Evolutionary conservation across 164 flowering plant genomes (phyloP).

Genomic region (Macadamia tetraphylla): DNA sequence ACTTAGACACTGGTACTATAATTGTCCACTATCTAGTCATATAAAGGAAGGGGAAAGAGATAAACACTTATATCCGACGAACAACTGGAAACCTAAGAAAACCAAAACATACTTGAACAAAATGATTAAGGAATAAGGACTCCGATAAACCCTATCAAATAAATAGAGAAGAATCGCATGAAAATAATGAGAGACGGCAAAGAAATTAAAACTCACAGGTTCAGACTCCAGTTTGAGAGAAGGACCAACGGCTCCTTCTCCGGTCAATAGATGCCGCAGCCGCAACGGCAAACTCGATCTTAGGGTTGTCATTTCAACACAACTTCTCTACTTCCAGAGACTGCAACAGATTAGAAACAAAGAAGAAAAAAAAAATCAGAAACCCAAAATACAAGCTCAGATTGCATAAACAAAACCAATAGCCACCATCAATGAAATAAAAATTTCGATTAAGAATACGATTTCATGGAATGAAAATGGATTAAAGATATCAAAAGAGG

Average conservation of each 20-base stretch:
- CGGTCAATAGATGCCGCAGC: slow-evolving; percentile 77
- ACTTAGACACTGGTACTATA: no score
- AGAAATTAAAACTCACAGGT: slow-evolving; percentile 42
- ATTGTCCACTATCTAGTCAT: no score
- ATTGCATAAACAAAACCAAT: neutral
- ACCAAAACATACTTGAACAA: neutral
- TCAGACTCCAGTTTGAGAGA: slow-evolving; percentile 74
- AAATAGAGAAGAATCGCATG: neutral
- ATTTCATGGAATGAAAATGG: neutral
- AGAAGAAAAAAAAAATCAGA: slow-evolving; percentile 4
- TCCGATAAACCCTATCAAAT: slow-evolving; percentile 8
- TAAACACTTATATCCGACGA: no score
- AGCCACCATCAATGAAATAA: neutral
- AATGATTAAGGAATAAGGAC: neutral
- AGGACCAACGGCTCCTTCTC: slow-evolving; percentile 62
- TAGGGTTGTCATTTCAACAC: slow-evolving; percentile 47
- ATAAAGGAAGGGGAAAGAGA: no score
- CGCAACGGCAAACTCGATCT: slow-evolving; percentile 84
- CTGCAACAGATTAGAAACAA: slow-evolving; percentile 11
- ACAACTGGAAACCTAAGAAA: no score
- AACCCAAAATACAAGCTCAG: slow-evolving; percentile 4
- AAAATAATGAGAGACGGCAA: neutral
- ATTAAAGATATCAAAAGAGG: slow-evolving; percentile 8
- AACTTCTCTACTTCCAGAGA: slow-evolving; percentile 24
- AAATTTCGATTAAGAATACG: neutral